Base-by-base conservation (phyloP, 1,139 yeast genomes). In the Yamadazyma aaseri region DNA sequence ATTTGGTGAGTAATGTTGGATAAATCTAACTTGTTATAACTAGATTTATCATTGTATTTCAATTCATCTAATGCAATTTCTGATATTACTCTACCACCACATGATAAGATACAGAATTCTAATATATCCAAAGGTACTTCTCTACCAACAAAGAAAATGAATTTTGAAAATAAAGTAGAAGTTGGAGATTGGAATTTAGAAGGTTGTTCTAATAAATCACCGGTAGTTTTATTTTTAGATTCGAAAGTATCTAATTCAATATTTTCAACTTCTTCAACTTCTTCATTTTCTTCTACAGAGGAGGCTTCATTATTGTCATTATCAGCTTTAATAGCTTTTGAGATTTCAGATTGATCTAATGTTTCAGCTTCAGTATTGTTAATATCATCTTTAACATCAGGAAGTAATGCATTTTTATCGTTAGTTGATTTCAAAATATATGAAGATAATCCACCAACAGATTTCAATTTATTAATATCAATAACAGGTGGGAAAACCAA, bases 61-160 rank as follows among this genome's bases (percentile, higher is more conserved):
- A 83, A 63, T 60, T 84, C 95, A 56, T 92, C 97, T 41, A 89
- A 60, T 5, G 95, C 84, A 39, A 92, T 77, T 65, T 92, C 98
- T 50, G 95, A 82, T 31, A 90, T 78, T 26, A 89, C 73, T 39
- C 75, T 71, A 37, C 97, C 98, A 43, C 97, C 97, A 55, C 86
- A 81, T 4, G 97, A 78, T 41, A 89, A 71, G 41, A 90, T 81
- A 47, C 90, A 74, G 58, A 92, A 86, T 66, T 92, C 98, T 46
- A 90, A 70, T 47, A 90, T 79, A 50, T 92, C 97, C 45, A 90
- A 71, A 17, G 97, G 89, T 29, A 92, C 98, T 66, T 92, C 99
- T 63, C 99, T 83, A 38, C 97, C 96, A 42, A 94, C 78, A 56
- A 66, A 92, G 59, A 92, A 90, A 6, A 84, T 77, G 55, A 89